These are phyloP conservation scores for Blastobotrys niveus DNA, from an alignment of 1,139 yeast species.

Conservation along the genomic window DNA sequence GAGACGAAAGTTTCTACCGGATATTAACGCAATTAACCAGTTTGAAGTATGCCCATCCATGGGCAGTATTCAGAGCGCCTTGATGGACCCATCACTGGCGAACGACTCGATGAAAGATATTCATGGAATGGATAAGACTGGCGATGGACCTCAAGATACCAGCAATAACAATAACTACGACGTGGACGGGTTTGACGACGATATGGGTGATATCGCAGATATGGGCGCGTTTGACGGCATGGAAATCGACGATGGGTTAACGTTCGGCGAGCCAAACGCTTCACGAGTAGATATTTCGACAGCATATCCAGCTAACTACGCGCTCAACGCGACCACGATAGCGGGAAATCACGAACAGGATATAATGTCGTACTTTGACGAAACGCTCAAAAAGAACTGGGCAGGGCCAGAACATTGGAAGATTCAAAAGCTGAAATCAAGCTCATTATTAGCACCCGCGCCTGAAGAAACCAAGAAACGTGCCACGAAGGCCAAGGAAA, in stretches of 20 bases:
- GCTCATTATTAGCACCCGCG: slow-evolving; percentile 16
- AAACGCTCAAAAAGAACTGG: slow-evolving; percentile 66
- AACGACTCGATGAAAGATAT: slow-evolving; percentile 7
- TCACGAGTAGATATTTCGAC: slow-evolving; percentile 4
- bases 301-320: slow-evolving; percentile 11
- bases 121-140: slow-evolving; percentile 19
- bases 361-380: slow-evolving; percentile 75
- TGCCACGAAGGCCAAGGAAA: slow-evolving; percentile 31
- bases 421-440: slow-evolving; percentile 52
- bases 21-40: slow-evolving; percentile 33
- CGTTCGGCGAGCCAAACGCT: slow-evolving; percentile 19
- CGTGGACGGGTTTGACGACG: slow-evolving; percentile 22
- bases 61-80: slow-evolving; percentile 49
- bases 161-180: slow-evolving; percentile 17
- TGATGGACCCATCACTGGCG: slow-evolving; percentile 41
- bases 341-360: slow-evolving; percentile 46
- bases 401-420: slow-evolving; percentile 96
- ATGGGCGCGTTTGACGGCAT: slow-evolving; percentile 22
- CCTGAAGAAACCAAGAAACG: neutral
- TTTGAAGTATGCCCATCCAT: slow-evolving; percentile 60
- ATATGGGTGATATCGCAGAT: slow-evolving; percentile 28
- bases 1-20: slow-evolving; percentile 22
- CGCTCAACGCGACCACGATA: slow-evolving; percentile 8
- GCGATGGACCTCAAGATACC: slow-evolving; percentile 20
- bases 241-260: slow-evolving; percentile 28